Evolutionary conservation across 23 red algal genomes (phyloP).

Genomic region (Cyanidioschyzon merolae): DNA sequence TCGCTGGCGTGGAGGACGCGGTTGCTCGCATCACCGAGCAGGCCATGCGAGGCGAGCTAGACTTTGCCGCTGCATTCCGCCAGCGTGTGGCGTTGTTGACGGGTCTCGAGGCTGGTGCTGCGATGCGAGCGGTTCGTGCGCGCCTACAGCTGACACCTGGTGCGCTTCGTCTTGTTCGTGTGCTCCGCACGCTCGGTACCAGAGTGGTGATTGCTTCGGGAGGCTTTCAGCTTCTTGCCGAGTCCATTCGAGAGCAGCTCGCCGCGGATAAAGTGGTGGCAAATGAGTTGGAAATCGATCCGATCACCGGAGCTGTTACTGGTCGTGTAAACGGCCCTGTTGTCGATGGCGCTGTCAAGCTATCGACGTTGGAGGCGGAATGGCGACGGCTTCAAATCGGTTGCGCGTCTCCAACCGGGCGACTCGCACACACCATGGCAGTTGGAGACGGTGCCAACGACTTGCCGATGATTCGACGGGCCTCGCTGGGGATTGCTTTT

Average conservation of each 20-base stretch:
- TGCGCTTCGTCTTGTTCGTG: conserved; percentile 23
- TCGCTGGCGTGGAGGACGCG: conserved; percentile 10
- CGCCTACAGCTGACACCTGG: conserved; percentile 40
- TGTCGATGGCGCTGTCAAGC: conserved; percentile 50
- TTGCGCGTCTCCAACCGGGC: neutral
- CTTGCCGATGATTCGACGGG: conserved; percentile 45
- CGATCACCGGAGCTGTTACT: conserved; percentile 29
- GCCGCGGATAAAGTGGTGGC: conserved; percentile 33
- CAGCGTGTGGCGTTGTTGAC: conserved; percentile 39
- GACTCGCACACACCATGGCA: conserved; percentile 32
- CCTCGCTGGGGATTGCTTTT: conserved; percentile 56
- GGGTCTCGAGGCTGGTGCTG: conserved; percentile 10
- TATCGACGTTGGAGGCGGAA: conserved; percentile 12
- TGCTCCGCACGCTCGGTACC: conserved; percentile 27
- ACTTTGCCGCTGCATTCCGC: conserved; percentile 38
- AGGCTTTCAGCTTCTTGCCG: conserved; percentile 52
- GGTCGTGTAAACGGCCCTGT: conserved; percentile 38
- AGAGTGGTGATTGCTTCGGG: conserved; percentile 37
- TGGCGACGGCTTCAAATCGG: conserved; percentile 5
- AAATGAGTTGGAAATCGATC: conserved; percentile 56
- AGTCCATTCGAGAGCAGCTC: conserved; percentile 36
- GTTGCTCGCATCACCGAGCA: conserved; percentile 37
- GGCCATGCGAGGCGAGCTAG: conserved; percentile 70
- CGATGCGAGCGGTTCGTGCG: conserved; percentile 26
- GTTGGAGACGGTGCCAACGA: conserved; percentile 79